These are phyloP conservation scores for Leishmania martiniquensis DNA, from an alignment of 208 protist genomes.

Conservation along the genomic window DNA sequence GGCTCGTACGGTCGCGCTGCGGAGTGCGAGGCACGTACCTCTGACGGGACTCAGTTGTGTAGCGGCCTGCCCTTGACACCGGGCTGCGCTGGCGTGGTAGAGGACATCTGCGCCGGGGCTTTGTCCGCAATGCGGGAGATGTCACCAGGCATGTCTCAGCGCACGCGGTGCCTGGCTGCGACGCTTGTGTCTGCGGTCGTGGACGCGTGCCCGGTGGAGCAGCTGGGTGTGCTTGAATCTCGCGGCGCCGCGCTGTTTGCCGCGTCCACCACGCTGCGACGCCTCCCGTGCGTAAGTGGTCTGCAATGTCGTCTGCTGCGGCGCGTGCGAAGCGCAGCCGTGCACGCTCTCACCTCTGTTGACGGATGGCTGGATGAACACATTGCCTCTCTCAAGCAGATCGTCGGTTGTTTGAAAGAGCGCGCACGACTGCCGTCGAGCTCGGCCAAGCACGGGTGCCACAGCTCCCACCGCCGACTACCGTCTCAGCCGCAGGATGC, in stretches of 20 bases:
- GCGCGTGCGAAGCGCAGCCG: conserved; percentile 25
- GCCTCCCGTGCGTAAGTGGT: conserved; percentile 48
- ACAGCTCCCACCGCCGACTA: neutral
- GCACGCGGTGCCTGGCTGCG: conserved; percentile 40
- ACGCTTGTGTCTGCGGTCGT: conserved; percentile 30
- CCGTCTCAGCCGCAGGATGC: conserved; percentile 8
- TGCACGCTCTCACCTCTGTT: conserved; percentile 11
- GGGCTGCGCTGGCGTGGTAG: neutral
- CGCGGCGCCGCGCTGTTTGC: conserved; percentile 46
- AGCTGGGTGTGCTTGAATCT: conserved; percentile 11
- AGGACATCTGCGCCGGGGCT: conserved; percentile 37
- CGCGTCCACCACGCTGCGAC: conserved; percentile 36
- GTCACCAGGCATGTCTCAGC: conserved; percentile 33
- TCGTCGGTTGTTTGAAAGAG: conserved; percentile 11
- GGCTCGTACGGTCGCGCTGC: conserved; percentile 6
- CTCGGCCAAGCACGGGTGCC: conserved; percentile 1
- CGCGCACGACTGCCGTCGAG: neutral
- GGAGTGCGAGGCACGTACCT: neutral
- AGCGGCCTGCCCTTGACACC: neutral
- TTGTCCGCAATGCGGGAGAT: conserved; percentile 37
- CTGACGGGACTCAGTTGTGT: neutral
- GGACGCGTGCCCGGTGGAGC: conserved; percentile 20
- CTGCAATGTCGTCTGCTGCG: conserved; percentile 70
- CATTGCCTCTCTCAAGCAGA: conserved; percentile 10
- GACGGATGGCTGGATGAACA: conserved; percentile 17